Base-by-base conservation (phyloP, 345 rosid species). In the Hibiscus mutabilis region DNA sequence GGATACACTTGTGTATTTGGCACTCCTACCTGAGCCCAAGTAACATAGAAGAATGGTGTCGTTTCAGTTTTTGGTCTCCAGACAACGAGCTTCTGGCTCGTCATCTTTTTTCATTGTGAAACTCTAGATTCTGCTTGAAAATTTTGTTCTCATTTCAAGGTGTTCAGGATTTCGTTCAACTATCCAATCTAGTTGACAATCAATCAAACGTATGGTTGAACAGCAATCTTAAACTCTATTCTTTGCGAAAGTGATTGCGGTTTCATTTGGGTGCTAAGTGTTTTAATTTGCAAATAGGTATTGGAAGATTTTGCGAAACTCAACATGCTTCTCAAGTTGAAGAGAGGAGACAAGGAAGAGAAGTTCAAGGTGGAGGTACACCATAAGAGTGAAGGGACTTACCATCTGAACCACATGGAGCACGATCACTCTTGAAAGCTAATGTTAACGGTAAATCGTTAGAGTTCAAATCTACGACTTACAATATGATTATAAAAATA, bases 261-360 rank as follows among this genome's bases (percentile, higher is more conserved):
- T 15, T 33, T 75, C 25, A 27, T 29, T 2, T 63, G 47, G 27
- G 67, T 33, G 12, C 25, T 60, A 11, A 67, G 70, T 56, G 25
- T n/a, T 69, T 18, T 42, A 3, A 55, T 19, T 55, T 55, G 9
- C 25, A 55, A 55, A 40, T 81, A 89, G 99, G 94, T 91, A 33
- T 68, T 78, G 0, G 93, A 87, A 0, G 90, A 87, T 69, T 49
- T 72, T 53, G 87, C 89, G 0, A 92, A 89, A 71, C 84, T 84
- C 69, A 82, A 86, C 69, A 66, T 96, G 94, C 81, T 92, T 68
- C 81, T 96, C 49, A 96, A 87, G 78, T 74, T 96, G 51, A 92
- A 91, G 87, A 92, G 98, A 61, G 99, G 99, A 56, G 88, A 79
- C 6, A 88, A 79, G 42, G 99, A 92, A 74, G 98, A 92, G 80